Conservation (phyloP, 2,329 filamentous ascomycete species). For the Ophiostoma triangulosporum region DNA sequence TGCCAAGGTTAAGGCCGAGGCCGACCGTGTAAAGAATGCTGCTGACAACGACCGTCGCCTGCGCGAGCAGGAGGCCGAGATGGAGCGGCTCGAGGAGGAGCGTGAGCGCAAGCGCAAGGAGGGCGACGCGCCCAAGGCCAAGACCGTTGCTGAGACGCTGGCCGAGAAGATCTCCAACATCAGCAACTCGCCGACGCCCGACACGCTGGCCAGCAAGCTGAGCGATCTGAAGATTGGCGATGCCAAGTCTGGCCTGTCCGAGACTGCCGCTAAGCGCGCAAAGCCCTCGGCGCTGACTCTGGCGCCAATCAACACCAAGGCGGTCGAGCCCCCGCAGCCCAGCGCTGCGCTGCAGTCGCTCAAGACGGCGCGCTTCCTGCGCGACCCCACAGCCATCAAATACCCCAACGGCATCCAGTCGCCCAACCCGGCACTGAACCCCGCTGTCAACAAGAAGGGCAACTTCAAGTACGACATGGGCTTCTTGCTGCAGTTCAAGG, state of each 20-base stretch:
- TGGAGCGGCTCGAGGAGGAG: constrained; percentile 60
- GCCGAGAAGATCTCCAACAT: constrained; percentile 26
- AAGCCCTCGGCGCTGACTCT: constrained; percentile 88
- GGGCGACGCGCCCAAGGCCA: constrained; percentile 25
- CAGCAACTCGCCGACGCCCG: constrained; percentile 25
- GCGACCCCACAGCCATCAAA: constrained; percentile 56
- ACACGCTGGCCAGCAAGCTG: constrained; percentile 35
- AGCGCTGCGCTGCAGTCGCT: constrained; percentile 88
- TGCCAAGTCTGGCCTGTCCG: constrained; percentile 22
- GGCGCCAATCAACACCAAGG: constrained; percentile 64
- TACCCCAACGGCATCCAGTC: constrained; percentile 79
- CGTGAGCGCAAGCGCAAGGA: constrained; percentile 41
- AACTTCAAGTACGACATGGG: constrained; percentile 90
- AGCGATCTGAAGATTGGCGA: constrained; percentile 33
- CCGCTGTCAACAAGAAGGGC: constrained; percentile 62
- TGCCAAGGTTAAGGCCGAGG: constrained; percentile 11
- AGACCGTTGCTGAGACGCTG: constrained; percentile 39
- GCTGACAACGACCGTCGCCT: constrained; percentile 34
- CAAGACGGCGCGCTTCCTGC: constrained; percentile 79
- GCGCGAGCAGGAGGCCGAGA: constrained; percentile 58
- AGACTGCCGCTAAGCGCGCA: constrained; percentile 34
- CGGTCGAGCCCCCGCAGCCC: constrained; percentile 80
- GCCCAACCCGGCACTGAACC: constrained; percentile 83
- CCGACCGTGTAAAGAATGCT: constrained; percentile 9
- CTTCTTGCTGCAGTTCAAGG: constrained; percentile 93